Base-by-base conservation (phyloP, 148 eudicot species). In the Heliosperma pusillum region DNA sequence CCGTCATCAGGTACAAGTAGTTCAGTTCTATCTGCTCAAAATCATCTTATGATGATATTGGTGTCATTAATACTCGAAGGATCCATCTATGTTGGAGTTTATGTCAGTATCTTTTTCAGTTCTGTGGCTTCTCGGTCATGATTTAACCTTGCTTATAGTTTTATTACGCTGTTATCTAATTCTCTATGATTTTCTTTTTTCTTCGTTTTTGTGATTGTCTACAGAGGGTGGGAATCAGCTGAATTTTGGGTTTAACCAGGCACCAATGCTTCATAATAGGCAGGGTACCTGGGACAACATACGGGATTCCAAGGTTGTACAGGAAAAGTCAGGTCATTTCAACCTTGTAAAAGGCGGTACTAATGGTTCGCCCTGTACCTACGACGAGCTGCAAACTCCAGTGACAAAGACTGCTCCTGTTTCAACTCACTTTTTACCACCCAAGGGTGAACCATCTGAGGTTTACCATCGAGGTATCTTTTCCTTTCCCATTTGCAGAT, bases 191-290 rank as follows among this genome's bases (percentile, higher is more conserved):
- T 72, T 58, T 3, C 17, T 13, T 61, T 64, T 61, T 16, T 47
- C 16, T 47, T 47, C 55, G 13, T 13, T 12, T 50, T 50, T 50
- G 55, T 24, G 44, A 24, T 75, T 50, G 59, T 66, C 61, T 77
- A 76, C 90, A 88, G 99, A 82, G 61, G 90, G 90, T 74, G 87
- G 88, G 79, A 88, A 81, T 63, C 88, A 87, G 67, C 79, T 89
- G 84, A 85, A 80, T 67, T 86, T 90, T 67, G 79, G 79, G 36
- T 80, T 89, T 76, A 83, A 79, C 73, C 87, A 87, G 80, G 82
- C 20, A 6, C 85, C 91, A 59, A 56, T 76, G 73, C 67, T 80
- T 77, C 91, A 86, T 56, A 64, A 81, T 69, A 82, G 82, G 78
- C 84, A 79, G 70, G 74, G 81, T 78, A 70, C 82, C 66, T 90